Percentiles rank a stretch among this genome's conserved stretches.
Evolutionary conservation across 495 filamentous ascomycete species (phyloP).

Genomic region (Mytilinidion resinicola): DNA sequence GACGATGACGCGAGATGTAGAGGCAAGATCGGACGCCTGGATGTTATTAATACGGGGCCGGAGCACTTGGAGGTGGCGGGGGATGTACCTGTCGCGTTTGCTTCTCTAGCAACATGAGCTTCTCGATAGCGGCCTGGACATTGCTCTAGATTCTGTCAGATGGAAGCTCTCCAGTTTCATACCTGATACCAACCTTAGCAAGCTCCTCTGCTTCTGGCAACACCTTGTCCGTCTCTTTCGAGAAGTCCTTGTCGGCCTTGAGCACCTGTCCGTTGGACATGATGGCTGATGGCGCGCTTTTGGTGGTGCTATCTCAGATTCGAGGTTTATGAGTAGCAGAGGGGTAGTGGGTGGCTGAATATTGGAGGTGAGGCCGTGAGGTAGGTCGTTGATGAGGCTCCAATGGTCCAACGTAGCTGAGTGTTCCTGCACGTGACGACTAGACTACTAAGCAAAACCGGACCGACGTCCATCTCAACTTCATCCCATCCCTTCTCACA

Average conservation of each 20-base stretch:
- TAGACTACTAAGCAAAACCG: no score
- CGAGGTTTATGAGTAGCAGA: no score
- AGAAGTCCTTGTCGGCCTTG: conserved; percentile 71
- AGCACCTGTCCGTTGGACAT: conserved; percentile 56
- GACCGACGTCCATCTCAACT: no score
- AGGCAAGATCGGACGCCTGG: conserved; percentile 88
- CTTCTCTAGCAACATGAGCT: conserved; percentile 85
- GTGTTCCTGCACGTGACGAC: no score
- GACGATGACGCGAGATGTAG: conserved; percentile 81
- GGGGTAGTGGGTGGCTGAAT: no score
- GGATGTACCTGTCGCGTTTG: conserved; percentile 80
- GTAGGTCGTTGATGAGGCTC: no score
- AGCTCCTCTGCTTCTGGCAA: conserved; percentile 83
- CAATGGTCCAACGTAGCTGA: no score
- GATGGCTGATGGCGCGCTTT: conserved; percentile 9
- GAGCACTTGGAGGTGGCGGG: background rate
- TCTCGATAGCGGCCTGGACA: conserved; percentile 81
- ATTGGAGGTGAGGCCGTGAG: no score
- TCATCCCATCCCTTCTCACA: no score
- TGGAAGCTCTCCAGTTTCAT: background rate
- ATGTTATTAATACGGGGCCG: conserved; percentile 3
- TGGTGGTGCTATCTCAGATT: no score
- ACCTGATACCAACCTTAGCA: conserved; percentile 58
- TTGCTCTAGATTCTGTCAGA: conserved; percentile 51
- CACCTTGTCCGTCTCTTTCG: conserved; percentile 85